Base-by-base conservation (phyloP, 2,329 filamentous ascomycete genomes). In the Monilinia vaccinii-corymbosi region DNA sequence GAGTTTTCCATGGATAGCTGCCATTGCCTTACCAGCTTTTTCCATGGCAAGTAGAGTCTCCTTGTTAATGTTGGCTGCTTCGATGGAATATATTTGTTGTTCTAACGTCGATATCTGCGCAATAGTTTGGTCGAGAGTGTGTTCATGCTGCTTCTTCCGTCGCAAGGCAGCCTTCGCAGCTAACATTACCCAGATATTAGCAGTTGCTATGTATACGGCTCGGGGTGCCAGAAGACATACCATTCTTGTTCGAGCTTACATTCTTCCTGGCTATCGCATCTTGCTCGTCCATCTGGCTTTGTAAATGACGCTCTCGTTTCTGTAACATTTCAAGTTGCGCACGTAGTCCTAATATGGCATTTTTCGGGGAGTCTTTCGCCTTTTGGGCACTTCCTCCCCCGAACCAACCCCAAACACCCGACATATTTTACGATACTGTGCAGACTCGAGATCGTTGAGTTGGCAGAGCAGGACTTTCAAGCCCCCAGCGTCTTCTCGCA, bases 41-140 rank as follows among this genome's bases (percentile, higher is more conserved):
- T 96, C 87, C 91, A 99, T 97, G 9, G 92, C 93, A 67, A 87
- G 83, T 65, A 97, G 80, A 14, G 94, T 99, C 79, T 97, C 92
- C 76, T 93, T 87, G 80, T 99, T 99, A 79, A 99, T 97, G 74
- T 97, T 99, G 63, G 94, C 94, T 51, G 92, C 91, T 76, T 99
- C 94, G 78, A 99, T 97, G 62, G 89, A 87, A 74, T 94, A 94
- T 72, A 97, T 95, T 74, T 99, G 91, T 72, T 92, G 88, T 75
- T 99, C 94, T 48, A 99, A 81, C 25, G 94, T 96, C 69, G 86
- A 84, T 71, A 97, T 95, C 76, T 97, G 93, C 36, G 88, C 84
- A 62, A 84, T 82, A 1, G 93, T 97, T 76, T 97, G 92, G 67
- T 96, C 91, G 61, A 97, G 83, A 60, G 89, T 90, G 74, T 92